A percentile compares a stretch with the other conserved stretches of the same genome.
Conservation (phyloP, 2,329 filamentous ascomycete species). For the Gyromitra esculenta region DNA sequence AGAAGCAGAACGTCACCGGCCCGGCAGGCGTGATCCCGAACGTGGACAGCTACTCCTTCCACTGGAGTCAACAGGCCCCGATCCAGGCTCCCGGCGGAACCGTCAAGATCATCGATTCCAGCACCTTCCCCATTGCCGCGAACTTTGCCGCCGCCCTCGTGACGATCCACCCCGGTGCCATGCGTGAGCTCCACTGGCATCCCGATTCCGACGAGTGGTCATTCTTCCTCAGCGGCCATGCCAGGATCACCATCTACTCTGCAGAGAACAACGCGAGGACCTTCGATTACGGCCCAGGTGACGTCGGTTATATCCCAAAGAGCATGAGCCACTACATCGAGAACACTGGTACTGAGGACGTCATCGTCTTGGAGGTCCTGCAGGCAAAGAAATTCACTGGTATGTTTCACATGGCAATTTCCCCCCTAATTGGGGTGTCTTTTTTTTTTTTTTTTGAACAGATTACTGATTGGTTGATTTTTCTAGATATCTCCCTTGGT, state of each 20-base stretch:
- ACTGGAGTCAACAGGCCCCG: constrained; percentile 64
- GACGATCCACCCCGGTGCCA: constrained; percentile 70
- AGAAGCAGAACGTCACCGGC: constrained; percentile 64
- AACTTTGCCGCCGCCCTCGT: constrained; percentile 69
- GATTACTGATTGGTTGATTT: constrained; percentile 9
- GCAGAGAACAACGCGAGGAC: constrained; percentile 66
- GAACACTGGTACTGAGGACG: constrained; percentile 68
- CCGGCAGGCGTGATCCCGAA: constrained; percentile 62
- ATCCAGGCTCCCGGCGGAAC: constrained; percentile 67
- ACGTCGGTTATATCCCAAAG: constrained; percentile 69
- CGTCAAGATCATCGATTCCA: constrained; percentile 70
- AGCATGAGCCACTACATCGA: constrained; percentile 70
- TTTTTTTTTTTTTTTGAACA: neutral
- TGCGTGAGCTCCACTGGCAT: constrained; percentile 74
- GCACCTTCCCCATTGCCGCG: constrained; percentile 68
- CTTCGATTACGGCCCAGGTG: constrained; percentile 70
- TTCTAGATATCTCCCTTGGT: constrained; percentile 61
- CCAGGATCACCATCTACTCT: constrained; percentile 67
- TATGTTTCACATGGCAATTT: constrained; percentile 26
- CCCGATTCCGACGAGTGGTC: constrained; percentile 70
- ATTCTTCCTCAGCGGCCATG: constrained; percentile 69
- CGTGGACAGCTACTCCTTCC: constrained; percentile 64
- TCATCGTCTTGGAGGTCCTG: constrained; percentile 70
- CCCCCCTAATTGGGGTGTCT: too few relatives aligned
- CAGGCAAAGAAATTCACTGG: constrained; percentile 61